Evolutionary conservation across 208 protist genomes (phyloP), one percentile per base, ranked within the genome.

Genomic region (Trypanosoma scelopori): DNA sequence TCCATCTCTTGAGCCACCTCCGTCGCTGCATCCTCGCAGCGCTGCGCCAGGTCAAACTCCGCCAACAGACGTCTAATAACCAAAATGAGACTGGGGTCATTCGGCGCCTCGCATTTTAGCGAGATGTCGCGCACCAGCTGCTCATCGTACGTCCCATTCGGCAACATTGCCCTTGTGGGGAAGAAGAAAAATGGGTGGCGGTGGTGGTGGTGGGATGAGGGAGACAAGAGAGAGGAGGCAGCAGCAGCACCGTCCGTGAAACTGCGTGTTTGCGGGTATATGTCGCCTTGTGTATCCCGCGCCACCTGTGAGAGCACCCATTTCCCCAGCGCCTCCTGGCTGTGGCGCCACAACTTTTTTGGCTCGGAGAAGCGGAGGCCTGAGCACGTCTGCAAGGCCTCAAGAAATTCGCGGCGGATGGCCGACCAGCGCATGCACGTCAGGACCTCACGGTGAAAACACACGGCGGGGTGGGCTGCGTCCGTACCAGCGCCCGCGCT

Each of bases 251-350:
- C 9, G 3, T 3, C 32, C 32, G 32, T 37, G 32, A 37, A 37
- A 37, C 3, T 20, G 35, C 5, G 11, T 45, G 46, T 42, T 37
- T 48, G 15, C 3, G 13, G 32, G 27, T 35, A 37, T 53, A 5
- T 27, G 28, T 35, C 41, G 28, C 42, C 43, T 23, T 32, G 32
- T 37, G 39, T 68, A 52, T 84, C 73, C 6, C 89, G 81, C 13
- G 89, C 89, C 9, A 88, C 70, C 71, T 95, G 89, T 12, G 89
- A 92, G 45, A 95, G 79, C 15, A 95, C 55, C 87, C 89, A 95
- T 76, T 95, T 95, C 25, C 86, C 89, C 3, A 95, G 76, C 22
- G 87, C 87, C 69, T 95, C 85, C 57, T 91, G 85, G 42, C 82
- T 82, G 70, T 95, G 85, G 1, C 89, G 85, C 85, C 89, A 91